Base-by-base conservation (phyloP, 805 yeast genomes). In the Candida sphagnicola region DNA sequence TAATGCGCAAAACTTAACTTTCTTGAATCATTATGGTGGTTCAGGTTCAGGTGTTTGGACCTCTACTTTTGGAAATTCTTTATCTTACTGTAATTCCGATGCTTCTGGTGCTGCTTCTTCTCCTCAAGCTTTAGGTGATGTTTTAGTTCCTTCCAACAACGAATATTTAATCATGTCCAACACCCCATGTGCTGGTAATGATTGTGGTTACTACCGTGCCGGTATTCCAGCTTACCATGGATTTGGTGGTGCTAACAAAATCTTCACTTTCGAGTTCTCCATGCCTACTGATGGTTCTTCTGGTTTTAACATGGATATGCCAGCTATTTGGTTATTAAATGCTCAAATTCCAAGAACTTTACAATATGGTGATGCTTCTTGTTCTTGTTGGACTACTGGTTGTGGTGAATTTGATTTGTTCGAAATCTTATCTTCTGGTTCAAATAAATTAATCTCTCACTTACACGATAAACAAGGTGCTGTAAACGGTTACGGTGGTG, bases 391-490 rank as follows among this genome's bases (percentile, higher is more conserved):
- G 99, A 54, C 77, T 38, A 75, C 95, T 39, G 98, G 98, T 45
- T 93, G 99, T 71, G 99, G 99, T 72, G 99, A 93, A 74, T 74
- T 93, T 55, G 99, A 93, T 68, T 73, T 89, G 55, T 93, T 91
- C 56, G 99, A 93, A 77, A 75, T 91, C 51, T 76, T 93, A 51
- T 69, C 80, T 45, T 50, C 84, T 25, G 96, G 96, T 50, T 79
- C 86, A 46, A 68, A 72, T 59, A 80, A 82, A 61, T 70, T 90
- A 62, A 81, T 85, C 53, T 71, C 86, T 41, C 93, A 88, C 59
- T 67, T 91, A 54, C 98, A 91, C 70, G 79, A 76, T 58, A 86
- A 85, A 51, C 95, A 85, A 70, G 91, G 90, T 57, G 63, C 67
- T 48, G 59, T 71, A 48, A 78, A 79, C 42, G 49, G 57, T 35